Conservation (phyloP, 1,139 yeast genomes). For the Yamadazyma spencermartinsiae region DNA sequence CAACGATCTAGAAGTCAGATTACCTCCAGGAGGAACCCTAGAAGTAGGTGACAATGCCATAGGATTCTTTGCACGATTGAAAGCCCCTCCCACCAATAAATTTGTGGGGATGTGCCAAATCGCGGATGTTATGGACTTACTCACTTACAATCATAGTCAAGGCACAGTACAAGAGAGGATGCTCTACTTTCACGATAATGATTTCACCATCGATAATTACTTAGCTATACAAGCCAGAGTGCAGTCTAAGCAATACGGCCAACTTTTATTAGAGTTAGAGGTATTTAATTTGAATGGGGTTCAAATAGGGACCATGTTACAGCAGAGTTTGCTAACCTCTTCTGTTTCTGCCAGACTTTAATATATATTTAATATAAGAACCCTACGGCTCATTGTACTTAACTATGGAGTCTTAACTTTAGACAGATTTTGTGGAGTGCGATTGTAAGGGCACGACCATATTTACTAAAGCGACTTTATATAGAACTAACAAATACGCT, state of each 20-base stretch:
- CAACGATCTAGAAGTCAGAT: conserved; percentile 6
- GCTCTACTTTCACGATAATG: conserved; percentile 64
- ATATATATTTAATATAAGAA: too few species aligned
- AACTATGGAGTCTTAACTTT: not conserved
- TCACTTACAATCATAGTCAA: conserved; percentile 9
- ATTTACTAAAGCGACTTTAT: too few species aligned
- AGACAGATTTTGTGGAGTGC: not conserved
- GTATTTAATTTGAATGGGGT: conserved; percentile 52
- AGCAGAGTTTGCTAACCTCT: conserved; percentile 54
- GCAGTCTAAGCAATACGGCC: conserved; percentile 52
- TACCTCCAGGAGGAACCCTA: not conserved
- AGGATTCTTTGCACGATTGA: conserved; percentile 9
- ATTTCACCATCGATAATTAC: conserved; percentile 55
- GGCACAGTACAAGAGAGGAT: conserved; percentile 52
- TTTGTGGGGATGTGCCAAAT: conserved; percentile 64
- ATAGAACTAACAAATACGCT: too few species aligned
- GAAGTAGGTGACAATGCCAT: conserved; percentile 5
- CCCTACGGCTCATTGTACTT: too few species aligned
- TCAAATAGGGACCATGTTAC: conserved; percentile 63
- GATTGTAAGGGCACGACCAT: too few species aligned
- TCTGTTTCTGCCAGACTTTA: conserved; percentile 18
- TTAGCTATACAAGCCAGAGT: conserved; percentile 51
- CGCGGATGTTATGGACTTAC: conserved; percentile 42
- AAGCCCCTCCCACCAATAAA: conserved; percentile 29
- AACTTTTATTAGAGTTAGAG: conserved; percentile 62